These are phyloP conservation scores for Pseudomonodictys pantanalensis DNA, from an alignment of 495 filamentous ascomycete genomes.

Conservation along the genomic window DNA sequence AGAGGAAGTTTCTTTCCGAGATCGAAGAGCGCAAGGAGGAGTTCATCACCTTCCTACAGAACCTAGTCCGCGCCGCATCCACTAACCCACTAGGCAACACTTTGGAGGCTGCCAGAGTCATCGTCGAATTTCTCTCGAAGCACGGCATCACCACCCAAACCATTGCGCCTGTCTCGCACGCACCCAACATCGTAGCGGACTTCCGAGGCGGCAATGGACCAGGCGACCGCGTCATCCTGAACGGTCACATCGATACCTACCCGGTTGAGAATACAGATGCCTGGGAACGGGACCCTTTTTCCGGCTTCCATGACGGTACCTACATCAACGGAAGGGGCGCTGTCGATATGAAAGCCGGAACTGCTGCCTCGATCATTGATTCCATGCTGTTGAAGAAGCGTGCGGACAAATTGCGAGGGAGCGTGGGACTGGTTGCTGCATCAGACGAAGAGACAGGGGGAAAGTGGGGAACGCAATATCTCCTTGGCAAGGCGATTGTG, in stretches of 20 bases:
- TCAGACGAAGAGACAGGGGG: conserved; percentile 33
- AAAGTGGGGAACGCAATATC: conserved; percentile 22
- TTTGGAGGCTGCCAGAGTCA: conserved; percentile 6
- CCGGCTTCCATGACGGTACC: conserved; percentile 16
- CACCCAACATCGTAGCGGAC: conserved; percentile 21
- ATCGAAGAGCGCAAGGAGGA: conserved; percentile 8
- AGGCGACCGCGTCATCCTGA: conserved; percentile 5
- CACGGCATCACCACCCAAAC: conserved; percentile 7
- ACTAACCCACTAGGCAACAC: conserved; percentile 29
- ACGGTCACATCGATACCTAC: conserved; percentile 27
- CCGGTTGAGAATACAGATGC: conserved; percentile 22
- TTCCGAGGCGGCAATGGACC: not conserved
- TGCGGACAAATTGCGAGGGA: conserved; percentile 1
- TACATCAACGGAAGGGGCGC: conserved; percentile 25
- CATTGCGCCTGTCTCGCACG: conserved; percentile 7
- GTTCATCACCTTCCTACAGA: conserved; percentile 20
- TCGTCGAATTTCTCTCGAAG: conserved; percentile 2
- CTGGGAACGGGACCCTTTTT: conserved; percentile 27
- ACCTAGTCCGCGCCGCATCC: conserved; percentile 16
- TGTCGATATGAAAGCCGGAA: conserved; percentile 33
- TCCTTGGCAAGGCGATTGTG: conserved; percentile 27
- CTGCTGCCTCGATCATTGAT: conserved; percentile 24
- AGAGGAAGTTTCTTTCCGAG: conserved; percentile 3
- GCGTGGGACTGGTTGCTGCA: conserved; percentile 13
- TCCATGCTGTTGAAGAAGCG: conserved; percentile 18